phyloP scores from a whole-genome alignment of 192 early-diverging fungal genomes.

The Chytriomyces sp. region DNA sequence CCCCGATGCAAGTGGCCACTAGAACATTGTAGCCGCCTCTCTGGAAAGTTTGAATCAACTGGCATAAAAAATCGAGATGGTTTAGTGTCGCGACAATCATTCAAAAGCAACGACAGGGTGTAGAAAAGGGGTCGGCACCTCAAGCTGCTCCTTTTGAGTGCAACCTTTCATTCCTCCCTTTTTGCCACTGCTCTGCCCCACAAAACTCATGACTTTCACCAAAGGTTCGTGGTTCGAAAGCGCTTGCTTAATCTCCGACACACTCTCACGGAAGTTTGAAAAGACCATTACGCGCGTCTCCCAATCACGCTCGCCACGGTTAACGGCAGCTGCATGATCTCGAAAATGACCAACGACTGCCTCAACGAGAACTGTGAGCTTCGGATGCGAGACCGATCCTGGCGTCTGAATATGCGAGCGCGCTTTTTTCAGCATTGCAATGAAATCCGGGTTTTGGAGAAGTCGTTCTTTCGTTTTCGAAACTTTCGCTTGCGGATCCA shows the following conservation, averaged over 20 bases:
- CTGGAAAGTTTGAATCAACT: conserved; percentile 79
- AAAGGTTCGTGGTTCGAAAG: conserved; percentile 69
- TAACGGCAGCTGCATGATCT: conserved; percentile 41
- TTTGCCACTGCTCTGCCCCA: conserved; percentile 69
- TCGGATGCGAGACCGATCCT: conserved; percentile 76
- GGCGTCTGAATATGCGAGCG: conserved; percentile 43
- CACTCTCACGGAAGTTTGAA: conserved; percentile 81
- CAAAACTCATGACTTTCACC: conserved; percentile 73
- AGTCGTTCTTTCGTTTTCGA: background rate
- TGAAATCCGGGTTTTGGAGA: background rate
- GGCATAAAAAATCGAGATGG: background rate
- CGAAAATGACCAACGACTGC: conserved; percentile 75
- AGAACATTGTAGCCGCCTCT: conserved; percentile 81
- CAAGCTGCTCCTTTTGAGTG: conserved; percentile 84
- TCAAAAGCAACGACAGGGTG: background rate
- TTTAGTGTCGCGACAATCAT: background rate
- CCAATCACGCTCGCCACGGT: conserved; percentile 27
- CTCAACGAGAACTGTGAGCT: conserved; percentile 70
- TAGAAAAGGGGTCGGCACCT: conserved; percentile 46
- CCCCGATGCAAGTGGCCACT: conserved; percentile 90
- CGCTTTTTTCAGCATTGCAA: conserved; percentile 46
- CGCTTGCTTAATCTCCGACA: conserved; percentile 74
- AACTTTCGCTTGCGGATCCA: conserved; percentile 40
- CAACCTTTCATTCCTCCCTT: conserved; percentile 70
- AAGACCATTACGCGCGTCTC: conserved; percentile 82